Evolutionary conservation across 2,329 filamentous ascomycete species (phyloP).

Genomic region (Volutella citrinella): DNA sequence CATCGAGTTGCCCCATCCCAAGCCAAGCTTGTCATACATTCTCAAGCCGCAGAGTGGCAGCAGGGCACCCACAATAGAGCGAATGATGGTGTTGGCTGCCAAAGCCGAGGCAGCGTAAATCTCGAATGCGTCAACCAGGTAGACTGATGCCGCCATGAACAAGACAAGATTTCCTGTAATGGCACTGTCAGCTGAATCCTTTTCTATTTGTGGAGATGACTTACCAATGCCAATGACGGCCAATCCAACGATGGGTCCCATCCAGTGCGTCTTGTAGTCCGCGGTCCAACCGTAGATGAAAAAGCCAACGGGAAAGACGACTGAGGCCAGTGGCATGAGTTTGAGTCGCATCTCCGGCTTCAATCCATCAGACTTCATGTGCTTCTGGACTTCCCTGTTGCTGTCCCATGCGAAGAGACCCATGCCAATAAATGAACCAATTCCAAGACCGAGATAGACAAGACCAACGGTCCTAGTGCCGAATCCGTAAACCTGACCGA

Average conservation of each 20-base stretch:
- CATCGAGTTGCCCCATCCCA: slow-evolving; percentile 77
- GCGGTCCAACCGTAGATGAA: slow-evolving; percentile 88
- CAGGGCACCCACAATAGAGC: slow-evolving; percentile 71
- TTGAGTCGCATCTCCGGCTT: slow-evolving; percentile 78
- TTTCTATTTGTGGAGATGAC: too few relatives aligned
- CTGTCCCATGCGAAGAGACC: slow-evolving; percentile 74
- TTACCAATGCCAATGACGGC: slow-evolving; percentile 75
- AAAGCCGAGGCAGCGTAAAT: slow-evolving; percentile 80
- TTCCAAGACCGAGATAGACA: slow-evolving; percentile 17
- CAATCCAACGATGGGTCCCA: slow-evolving; percentile 73
- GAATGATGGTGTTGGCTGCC: slow-evolving; percentile 73
- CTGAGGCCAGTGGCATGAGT: slow-evolving; percentile 73
- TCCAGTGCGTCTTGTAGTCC: slow-evolving; percentile 72
- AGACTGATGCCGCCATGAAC: slow-evolving; percentile 82
- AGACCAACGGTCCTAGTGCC: slow-evolving; percentile 16
- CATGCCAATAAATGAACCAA: slow-evolving; percentile 61
- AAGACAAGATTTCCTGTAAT: slow-evolving; percentile 73
- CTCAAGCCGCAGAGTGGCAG: slow-evolving; percentile 71
- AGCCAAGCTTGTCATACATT: slow-evolving; percentile 67
- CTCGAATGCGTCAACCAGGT: slow-evolving; percentile 74
- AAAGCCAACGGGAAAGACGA: slow-evolving; percentile 74
- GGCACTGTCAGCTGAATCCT: too few relatives aligned
- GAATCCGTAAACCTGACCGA: slow-evolving; percentile 39
- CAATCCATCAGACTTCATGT: too few relatives aligned
- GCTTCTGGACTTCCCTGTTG: slow-evolving; percentile 71